A percentile compares a stretch with the other conserved stretches of the same genome.
phyloP scores from a whole-genome alignment of 257 asterid species.

The Plantago elongata region DNA sequence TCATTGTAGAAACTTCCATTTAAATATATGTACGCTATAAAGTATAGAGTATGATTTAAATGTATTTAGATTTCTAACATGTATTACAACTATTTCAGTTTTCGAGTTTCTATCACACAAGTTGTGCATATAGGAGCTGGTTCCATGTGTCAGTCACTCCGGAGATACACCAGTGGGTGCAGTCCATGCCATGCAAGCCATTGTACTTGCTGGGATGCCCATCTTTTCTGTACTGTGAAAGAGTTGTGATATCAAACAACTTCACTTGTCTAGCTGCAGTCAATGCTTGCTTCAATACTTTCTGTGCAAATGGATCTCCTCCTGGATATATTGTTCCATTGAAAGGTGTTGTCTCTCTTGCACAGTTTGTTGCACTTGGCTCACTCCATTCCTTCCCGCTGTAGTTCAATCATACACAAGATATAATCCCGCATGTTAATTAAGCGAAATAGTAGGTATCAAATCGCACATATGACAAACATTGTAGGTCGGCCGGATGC shows the following conservation, averaged over 20 bases:
- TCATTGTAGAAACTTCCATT: no score
- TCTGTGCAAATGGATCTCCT: conserved; percentile 33
- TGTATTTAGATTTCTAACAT: no score
- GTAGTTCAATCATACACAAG: not conserved
- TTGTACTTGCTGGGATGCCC: conserved; percentile 59
- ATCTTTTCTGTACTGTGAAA: conserved; percentile 58
- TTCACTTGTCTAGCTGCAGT: conserved; percentile 1
- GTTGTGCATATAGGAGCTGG: conserved; percentile 41
- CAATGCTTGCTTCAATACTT: conserved; percentile 36
- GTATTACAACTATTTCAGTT: not conserved
- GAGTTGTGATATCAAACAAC: conserved; percentile 9
- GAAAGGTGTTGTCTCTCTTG: conserved; percentile 37
- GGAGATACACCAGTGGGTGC: conserved; percentile 87
- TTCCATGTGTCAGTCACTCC: conserved; percentile 96
- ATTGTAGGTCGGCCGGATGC: no score
- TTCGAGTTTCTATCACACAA: not conserved
- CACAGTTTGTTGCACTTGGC: conserved; percentile 30
- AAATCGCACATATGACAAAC: no score
- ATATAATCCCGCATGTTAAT: no score
- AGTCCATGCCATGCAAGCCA: conserved; percentile 34
- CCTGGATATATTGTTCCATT: conserved; percentile 42
- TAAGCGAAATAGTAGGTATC: no score
- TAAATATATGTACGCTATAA: no score
- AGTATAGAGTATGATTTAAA: no score
- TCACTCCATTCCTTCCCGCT: conserved; percentile 60